These are phyloP conservation scores for Termitomyces sp. DNA, from an alignment of 768 basidiomycete genomes.

Conservation along the genomic window DNA sequence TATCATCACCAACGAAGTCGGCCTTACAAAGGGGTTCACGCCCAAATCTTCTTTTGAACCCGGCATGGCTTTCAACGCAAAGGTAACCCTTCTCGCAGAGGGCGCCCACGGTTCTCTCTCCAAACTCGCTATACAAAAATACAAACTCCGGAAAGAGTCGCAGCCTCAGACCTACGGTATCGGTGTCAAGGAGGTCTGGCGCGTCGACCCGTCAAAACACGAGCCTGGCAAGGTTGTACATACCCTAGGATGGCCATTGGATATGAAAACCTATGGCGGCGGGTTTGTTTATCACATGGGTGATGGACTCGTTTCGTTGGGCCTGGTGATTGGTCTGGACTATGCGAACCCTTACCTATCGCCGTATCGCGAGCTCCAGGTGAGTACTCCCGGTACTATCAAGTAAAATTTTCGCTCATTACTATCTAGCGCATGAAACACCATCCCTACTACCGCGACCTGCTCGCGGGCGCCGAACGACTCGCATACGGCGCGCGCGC, in stretches of 20 bases:
- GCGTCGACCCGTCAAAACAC: slow-evolving; percentile 62
- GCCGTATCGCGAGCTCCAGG: slow-evolving; percentile 93
- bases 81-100: slow-evolving; percentile 89
- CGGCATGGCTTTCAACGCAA: slow-evolving; percentile 93
- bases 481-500: slow-evolving; percentile 89
- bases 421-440: slow-evolving; percentile 75
- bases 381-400: slow-evolving; percentile 22
- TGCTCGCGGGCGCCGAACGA: slow-evolving; percentile 70
- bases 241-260: slow-evolving; percentile 92
- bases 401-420: too few relatives aligned
- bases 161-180: slow-evolving; percentile 96
- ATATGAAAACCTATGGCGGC: slow-evolving; percentile 83
- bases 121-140: slow-evolving; percentile 73
- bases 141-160: slow-evolving; percentile 61
- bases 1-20: slow-evolving; percentile 91
- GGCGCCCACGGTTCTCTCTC: slow-evolving; percentile 92
- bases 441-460: slow-evolving; percentile 85
- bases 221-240: slow-evolving; percentile 83
- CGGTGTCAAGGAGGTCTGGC: slow-evolving; percentile 97
- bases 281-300: slow-evolving; percentile 97
- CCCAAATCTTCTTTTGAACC: slow-evolving; percentile 91
- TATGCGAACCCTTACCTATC: slow-evolving; percentile 92
- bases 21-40: slow-evolving; percentile 70
- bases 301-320: slow-evolving; percentile 83
- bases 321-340: slow-evolving; percentile 90